A percentile compares a stretch with the other conserved stretches of the same genome.
These are phyloP conservation scores for Phallus indusiatus DNA, from an alignment of 768 basidiomycete genomes.

Conservation along the genomic window DNA sequence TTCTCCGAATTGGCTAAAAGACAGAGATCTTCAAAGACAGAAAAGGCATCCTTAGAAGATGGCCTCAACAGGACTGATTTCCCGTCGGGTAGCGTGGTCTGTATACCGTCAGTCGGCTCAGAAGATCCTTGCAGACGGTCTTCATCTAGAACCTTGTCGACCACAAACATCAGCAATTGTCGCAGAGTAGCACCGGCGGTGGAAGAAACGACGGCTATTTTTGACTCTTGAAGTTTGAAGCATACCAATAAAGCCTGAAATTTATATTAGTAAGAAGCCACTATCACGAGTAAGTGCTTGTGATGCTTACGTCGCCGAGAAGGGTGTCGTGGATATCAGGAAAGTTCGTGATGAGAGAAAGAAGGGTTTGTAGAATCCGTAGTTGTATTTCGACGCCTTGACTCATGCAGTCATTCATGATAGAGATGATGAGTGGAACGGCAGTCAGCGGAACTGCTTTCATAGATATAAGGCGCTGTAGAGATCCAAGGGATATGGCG, in stretches of 20 bases:
- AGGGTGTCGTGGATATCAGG: conserved; percentile 69
- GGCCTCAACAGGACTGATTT: conserved; percentile 53
- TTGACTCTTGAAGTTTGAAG: conserved; percentile 91
- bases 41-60: conserved; percentile 75
- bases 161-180: conserved; percentile 95
- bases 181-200: conserved; percentile 94
- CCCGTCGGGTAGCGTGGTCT: conserved; percentile 60
- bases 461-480: conserved; percentile 83
- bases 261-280: not conserved
- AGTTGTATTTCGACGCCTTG: conserved; percentile 98
- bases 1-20: conserved; percentile 75
- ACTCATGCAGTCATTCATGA: conserved; percentile 78
- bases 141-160: conserved; percentile 86
- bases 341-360: conserved; percentile 86
- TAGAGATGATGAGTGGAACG: conserved; percentile 70
- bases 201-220: conserved; percentile 92
- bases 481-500: conserved; percentile 80
- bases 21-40: conserved; percentile 89
- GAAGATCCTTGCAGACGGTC: conserved; percentile 37
- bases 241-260: conserved; percentile 79
- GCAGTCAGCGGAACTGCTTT: conserved; percentile 76
- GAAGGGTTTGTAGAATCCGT: conserved; percentile 83
- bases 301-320: conserved; percentile 63
- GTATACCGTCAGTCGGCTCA: conserved; percentile 25
- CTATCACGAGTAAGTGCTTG: no score